A percentile compares a stretch with the other conserved stretches of the same genome.
These are phyloP conservation scores for Gracilariopsis chorda DNA, from an alignment of 23 red algal genomes.

Conservation along the genomic window DNA sequence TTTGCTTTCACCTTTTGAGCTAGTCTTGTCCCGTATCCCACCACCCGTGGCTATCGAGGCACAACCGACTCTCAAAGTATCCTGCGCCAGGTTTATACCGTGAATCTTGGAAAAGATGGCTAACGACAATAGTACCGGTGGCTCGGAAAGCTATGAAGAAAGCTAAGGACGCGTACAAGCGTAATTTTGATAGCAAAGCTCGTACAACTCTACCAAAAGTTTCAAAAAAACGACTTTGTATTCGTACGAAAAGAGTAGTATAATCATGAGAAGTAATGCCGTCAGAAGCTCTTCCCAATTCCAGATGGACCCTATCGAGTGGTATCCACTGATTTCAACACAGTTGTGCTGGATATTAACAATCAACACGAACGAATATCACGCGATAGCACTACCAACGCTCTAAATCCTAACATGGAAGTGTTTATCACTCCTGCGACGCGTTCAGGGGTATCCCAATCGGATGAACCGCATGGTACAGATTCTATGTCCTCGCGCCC, in stretches of 20 bases:
- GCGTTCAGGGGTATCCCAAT: too few relatives aligned
- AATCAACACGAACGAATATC: neutral
- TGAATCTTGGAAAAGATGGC: neutral
- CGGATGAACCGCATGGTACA: too few relatives aligned
- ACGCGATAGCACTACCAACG: too few relatives aligned
- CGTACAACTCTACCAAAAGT: neutral
- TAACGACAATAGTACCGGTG: neutral
- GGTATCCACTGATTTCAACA: neutral
- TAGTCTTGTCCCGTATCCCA: neutral
- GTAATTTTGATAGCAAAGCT: neutral
- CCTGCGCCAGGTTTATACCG: neutral
- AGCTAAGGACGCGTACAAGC: neutral
- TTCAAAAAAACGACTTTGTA: neutral
- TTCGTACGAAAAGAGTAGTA: neutral
- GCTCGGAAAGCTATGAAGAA: neutral
- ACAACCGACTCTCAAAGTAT: neutral
- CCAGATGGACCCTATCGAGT: neutral
- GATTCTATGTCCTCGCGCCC: too few relatives aligned
- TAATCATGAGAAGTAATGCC: neutral
- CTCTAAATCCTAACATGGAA: too few relatives aligned
- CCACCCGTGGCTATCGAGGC: neutral
- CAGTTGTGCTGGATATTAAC: neutral
- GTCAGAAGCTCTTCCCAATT: neutral
- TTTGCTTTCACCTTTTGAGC: neutral
- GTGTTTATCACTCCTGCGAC: too few relatives aligned